phyloP scores from a whole-genome alignment of 2,329 filamentous ascomycete genomes.

The Nectriaceae sp. region DNA sequence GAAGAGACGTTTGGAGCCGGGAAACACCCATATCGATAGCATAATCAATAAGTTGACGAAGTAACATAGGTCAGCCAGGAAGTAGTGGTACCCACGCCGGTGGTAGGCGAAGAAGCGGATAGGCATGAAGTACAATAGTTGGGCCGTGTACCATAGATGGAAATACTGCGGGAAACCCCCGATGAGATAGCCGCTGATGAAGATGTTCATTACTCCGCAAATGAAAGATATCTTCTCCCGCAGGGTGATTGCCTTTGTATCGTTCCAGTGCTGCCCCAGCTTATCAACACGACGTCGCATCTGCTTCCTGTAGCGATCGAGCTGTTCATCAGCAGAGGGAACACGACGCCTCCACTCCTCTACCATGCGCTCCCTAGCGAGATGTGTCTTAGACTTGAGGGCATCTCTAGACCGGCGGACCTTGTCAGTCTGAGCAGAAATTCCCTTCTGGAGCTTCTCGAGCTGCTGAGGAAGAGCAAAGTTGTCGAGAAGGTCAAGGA shows the following conservation, averaged over 20 bases:
- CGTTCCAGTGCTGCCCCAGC: constrained; percentile 82
- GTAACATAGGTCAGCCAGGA: constrained; percentile 95
- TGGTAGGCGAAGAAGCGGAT: constrained; percentile 92
- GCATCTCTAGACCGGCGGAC: constrained; percentile 81
- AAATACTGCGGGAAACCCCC: constrained; percentile 84
- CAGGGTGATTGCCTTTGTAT: constrained; percentile 82
- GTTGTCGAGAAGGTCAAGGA: constrained; percentile 94
- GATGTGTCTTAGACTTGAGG: constrained; percentile 72
- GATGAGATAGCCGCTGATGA: constrained; percentile 92
- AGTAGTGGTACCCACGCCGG: constrained; percentile 92
- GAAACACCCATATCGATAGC: constrained; percentile 87
- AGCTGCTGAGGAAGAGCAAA: constrained; percentile 86
- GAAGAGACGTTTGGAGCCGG: constrained; percentile 85
- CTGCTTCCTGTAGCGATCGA: constrained; percentile 84
- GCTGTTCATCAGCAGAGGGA: constrained; percentile 85
- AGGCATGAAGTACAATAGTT: constrained; percentile 95
- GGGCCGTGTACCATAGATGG: constrained; percentile 87
- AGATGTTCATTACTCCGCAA: constrained; percentile 93
- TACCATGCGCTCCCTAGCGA: constrained; percentile 85
- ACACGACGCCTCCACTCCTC: constrained; percentile 89
- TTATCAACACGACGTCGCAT: constrained; percentile 91
- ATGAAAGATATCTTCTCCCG: constrained; percentile 97
- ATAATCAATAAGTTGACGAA: constrained; percentile 90
- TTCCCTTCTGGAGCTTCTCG: constrained; percentile 83
- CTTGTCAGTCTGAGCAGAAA: constrained; percentile 82